Conservation (phyloP, 345 rosid species). For the Lepidium aucheri region DNA sequence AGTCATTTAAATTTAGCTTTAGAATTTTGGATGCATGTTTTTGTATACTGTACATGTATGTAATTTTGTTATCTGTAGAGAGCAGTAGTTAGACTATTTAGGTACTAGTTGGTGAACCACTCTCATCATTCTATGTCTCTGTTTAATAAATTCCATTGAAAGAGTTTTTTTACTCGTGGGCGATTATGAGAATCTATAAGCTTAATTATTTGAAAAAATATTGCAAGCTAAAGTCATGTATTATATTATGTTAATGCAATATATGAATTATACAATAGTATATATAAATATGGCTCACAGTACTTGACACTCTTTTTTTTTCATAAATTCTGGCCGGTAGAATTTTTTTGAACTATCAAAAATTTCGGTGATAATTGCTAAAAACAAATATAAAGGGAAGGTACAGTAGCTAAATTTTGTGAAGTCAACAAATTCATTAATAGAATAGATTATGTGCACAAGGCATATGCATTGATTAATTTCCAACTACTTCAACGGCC, state of each 20-base stretch:
- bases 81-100: slow-evolving; percentile 6
- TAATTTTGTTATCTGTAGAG: background rate
- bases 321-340: no score
- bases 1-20: background rate
- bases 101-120: slow-evolving; percentile 21
- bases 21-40: background rate
- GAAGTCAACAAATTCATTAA: slow-evolving; percentile 17
- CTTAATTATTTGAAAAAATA: no score
- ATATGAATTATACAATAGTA: no score
- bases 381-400: background rate
- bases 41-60: background rate
- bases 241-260: no score
- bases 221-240: no score
- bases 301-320: no score
- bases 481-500: slow-evolving; percentile 23
- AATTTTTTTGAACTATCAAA: no score
- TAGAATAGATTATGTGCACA: background rate
- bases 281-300: no score
- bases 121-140: slow-evolving; percentile 7
- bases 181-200: no score
- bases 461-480: slow-evolving; percentile 18
- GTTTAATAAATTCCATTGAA: background rate
- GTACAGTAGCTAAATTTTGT: background rate
- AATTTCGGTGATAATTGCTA: no score
- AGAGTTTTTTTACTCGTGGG: slow-evolving; percentile 1